Evolutionary conservation across 2,329 filamentous ascomycete species (phyloP), one percentile per base, ranked within the genome.

Genomic region (Blumeria hordei): DNA sequence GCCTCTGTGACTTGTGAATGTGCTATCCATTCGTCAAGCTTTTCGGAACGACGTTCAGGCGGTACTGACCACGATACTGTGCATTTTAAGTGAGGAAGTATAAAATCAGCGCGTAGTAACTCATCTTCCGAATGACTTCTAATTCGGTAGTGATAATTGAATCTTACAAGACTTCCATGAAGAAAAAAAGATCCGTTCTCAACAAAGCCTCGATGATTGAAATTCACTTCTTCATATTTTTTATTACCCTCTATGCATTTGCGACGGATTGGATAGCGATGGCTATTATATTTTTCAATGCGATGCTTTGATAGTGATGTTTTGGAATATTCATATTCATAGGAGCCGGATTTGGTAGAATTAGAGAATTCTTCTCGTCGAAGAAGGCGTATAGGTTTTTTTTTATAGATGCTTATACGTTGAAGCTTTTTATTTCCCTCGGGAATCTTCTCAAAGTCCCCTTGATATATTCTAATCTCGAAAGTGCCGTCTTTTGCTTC

Each of bases 1-100:
- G 74, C 74, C 62, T 75, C 71, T 3, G 70, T 74, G 1, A 76
- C 72, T 53, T 73, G 72, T 16, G 73, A 70, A 58, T 74, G 72
- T 6, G 74, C 74, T 54, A 76, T 75, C 61, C 74, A 76, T 52
- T 70, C 68, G 51, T 76, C 71, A 55, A 71, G 66, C 62, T 72
- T 74, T 58, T 74, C 70, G 3, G 71, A 69, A 58, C 71, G 70
- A 16, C 69, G 69, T 39, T 69, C 67, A 3, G 73, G 72, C 55
- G 73, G 72, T 34, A 71, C 71, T 59, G 70, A 73, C 74, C 74
- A 77, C 28, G 71, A 72, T 1, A 76, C 72, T 12, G 71, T 74
- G 59, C 70, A 72, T 43, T 69, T 74, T 58, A 76, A 71, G 60
- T 77, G 73, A 3, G 72, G 69, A 54, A 77, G 66, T 0, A 71